These are phyloP conservation scores for Dryadomyces quercivorus DNA, from an alignment of 2,329 filamentous ascomycete genomes.

Conservation along the genomic window DNA sequence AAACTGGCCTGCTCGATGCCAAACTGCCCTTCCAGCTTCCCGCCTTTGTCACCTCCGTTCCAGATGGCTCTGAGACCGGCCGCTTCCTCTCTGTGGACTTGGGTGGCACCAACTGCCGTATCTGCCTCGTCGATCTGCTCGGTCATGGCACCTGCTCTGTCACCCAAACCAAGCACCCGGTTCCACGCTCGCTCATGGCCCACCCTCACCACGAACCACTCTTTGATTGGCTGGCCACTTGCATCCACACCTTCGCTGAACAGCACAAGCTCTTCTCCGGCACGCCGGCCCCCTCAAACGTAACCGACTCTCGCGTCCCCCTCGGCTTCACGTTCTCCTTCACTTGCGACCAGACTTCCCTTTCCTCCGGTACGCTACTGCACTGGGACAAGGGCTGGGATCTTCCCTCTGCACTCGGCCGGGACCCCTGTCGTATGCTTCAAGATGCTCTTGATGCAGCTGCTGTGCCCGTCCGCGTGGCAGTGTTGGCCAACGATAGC, in stretches of 20 bases:
- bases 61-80: constrained; percentile 93
- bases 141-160: constrained; percentile 90
- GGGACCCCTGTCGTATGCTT: constrained; percentile 83
- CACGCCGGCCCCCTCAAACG: constrained; percentile 41
- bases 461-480: constrained; percentile 77
- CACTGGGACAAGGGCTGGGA: constrained; percentile 98
- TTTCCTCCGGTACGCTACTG: constrained; percentile 86
- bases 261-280: constrained; percentile 28
- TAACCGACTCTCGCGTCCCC: constrained; percentile 54
- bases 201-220: constrained; percentile 74
- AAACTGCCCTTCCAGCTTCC: constrained; percentile 56
- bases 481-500: constrained; percentile 94
- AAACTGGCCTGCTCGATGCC: not conserved
- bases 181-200: constrained; percentile 80
- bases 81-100: constrained; percentile 92
- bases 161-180: constrained; percentile 81
- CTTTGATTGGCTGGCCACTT: constrained; percentile 82
- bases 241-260: constrained; percentile 80
- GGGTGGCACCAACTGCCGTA: constrained; percentile 92
- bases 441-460: constrained; percentile 81
- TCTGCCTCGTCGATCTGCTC: constrained; percentile 85
- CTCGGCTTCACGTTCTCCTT: constrained; percentile 98
- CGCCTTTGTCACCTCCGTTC: constrained; percentile 86
- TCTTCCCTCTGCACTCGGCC: constrained; percentile 79
- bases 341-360: constrained; percentile 82